Base-by-base conservation (phyloP, 176 grass and related monocot genomes). In the Olyra latifolia region DNA sequence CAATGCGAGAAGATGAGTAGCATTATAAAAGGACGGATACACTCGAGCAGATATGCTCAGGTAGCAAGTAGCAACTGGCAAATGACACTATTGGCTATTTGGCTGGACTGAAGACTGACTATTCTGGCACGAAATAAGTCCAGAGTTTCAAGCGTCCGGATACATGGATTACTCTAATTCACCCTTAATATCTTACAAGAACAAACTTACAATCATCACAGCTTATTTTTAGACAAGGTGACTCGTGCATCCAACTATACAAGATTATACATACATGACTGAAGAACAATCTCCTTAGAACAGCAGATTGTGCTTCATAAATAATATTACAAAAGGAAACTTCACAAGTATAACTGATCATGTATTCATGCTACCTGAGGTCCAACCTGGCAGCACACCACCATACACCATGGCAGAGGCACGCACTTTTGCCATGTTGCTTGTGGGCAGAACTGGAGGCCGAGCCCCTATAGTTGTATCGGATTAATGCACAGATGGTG, bases 241-340 rank as follows among this genome's bases (percentile, higher is more conserved):
- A 30, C 57, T 24, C 8, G 35, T 32, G 41, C 17, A 59, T 59
- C 50, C 43, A 79, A 10, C 59, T 61, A 67, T 40, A 45, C 45
- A 82, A 24, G 35, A 83, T 70, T 45, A 45, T 20, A 66, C 49
- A 77, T 17, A 61, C 38, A 27, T 15, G n/a, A 17, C 40, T 5
- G 40, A 80, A 74, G 77, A 86, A 74, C 59, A 86, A 75, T 74
- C 68, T 47, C 23, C 77, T 24, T 13, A 24, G 28, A 69, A 29
- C 16, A 67, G 59, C 42, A 72, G 67, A 79, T 41, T 40, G 16
- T 5, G 20, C 62, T 76, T 76, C 45, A 22, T 20, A 85, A 76
- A 77, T 49, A 85, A 82, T 76, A 75, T 80, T 72, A 82, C 78
- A 77, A 10, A 40, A 76, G 22, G 12, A 78, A 83, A 78, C 14